Evolutionary conservation across 805 yeast genomes (phyloP), one percentile per base, ranked within the genome.

Genomic region (Starmerella bombicola): DNA sequence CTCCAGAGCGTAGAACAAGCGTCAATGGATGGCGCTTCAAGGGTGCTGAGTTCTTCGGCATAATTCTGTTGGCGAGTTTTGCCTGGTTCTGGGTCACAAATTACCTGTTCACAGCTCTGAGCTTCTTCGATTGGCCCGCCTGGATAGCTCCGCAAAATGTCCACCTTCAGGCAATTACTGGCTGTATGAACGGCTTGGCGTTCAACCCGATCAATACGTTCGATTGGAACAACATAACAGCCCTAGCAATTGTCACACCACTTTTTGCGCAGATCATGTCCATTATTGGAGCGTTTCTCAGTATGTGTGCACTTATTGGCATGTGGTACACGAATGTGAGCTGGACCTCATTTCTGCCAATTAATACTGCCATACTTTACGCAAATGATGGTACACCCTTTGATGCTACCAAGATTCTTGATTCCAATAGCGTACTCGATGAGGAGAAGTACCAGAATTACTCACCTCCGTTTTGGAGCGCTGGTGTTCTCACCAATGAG

Each of bases 1-100:
- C 31, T 8, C 49, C 50, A 4, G 61, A 60, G 21, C 37, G 42
- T 21, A 38, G 52, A 23, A 50, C 43, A 22, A 45, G 33, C 18
- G 70, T 72, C 18, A 64, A 73, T 51, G 80, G 81, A 2, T 77
- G 84, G 84, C 66, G 56, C 21, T 65, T 76, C 35, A 61, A 74
- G 5, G 67, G 78, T 43, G 70, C 69, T 49, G 61, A 57, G 43
- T 70, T 73, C 52, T 76, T 77, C 58, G 55, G 65, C 18, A 42
- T 62, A 30, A 64, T 63, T 1, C 63, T 72, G 40, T 43, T 49
- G 12, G 57, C 57, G 17, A 60, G 69, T 32, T 76, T 77, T 50
- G 44, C 66, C 5, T 78, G 76, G 70, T 73, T 71, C 54, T 78
- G 80, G 77, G 61, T 79, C 49, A 85, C 88, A 7, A 78, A 74